These are phyloP conservation scores for Cladorrhinum sp. DNA, from an alignment of 2,329 filamentous ascomycete species.

Conservation along the genomic window DNA sequence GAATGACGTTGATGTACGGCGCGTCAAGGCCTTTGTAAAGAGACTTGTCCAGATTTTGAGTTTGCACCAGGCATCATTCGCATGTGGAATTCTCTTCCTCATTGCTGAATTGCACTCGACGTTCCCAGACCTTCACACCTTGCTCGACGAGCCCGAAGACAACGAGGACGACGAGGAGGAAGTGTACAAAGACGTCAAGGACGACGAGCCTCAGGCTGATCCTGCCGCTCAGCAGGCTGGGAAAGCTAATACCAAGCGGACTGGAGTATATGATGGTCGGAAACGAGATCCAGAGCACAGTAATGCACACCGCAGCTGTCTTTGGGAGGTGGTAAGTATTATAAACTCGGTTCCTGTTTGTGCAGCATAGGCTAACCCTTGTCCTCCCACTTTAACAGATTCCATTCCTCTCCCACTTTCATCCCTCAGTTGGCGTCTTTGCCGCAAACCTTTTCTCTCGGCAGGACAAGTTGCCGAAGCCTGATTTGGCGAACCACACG, in stretches of 20 bases:
- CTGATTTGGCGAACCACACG: conserved; percentile 84
- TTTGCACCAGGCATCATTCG: conserved; percentile 87
- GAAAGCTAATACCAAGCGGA: conserved; percentile 20
- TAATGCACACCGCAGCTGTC: conserved; percentile 86
- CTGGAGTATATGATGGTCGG: conserved; percentile 69
- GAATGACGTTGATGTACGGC: conserved; percentile 81
- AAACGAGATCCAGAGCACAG: conserved; percentile 91
- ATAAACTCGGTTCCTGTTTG: background rate
- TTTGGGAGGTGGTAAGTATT: conserved; percentile 78
- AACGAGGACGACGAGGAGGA: conserved; percentile 70
- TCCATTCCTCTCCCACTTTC: conserved; percentile 78
- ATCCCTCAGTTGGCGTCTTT: conserved; percentile 87
- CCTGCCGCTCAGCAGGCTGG: conserved; percentile 33
- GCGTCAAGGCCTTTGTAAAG: conserved; percentile 95
- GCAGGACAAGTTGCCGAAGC: conserved; percentile 75
- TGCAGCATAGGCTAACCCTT: conserved; percentile 17
- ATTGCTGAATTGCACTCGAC: conserved; percentile 74
- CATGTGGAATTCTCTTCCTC: conserved; percentile 89
- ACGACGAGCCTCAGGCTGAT: conserved; percentile 58
- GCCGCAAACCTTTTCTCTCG: conserved; percentile 68
- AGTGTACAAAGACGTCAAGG: conserved; percentile 50
- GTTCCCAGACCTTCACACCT: conserved; percentile 75
- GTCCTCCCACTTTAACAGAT: conserved; percentile 33
- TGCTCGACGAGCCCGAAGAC: conserved; percentile 78
- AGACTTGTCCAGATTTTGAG: conserved; percentile 82